Conservation (phyloP, 306 rosid species). For the Arachis stenosperma region DNA sequence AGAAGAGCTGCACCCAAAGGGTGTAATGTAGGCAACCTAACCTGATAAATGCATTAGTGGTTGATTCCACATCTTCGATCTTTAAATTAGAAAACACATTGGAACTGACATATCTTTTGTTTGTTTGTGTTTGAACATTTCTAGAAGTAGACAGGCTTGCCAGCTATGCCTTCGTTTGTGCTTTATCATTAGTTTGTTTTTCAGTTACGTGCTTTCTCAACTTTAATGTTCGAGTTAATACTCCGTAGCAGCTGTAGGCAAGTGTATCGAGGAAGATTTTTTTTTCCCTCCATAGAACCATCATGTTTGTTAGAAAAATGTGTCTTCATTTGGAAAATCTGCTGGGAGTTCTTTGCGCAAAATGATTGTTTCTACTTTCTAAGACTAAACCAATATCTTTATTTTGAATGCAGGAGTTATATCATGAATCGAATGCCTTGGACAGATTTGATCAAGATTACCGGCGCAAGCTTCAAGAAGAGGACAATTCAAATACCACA, state of each 20-base stretch:
- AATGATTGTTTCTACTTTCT: constrained; percentile 12
- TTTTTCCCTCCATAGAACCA: no score
- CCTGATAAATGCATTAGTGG: no score
- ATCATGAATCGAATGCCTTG: constrained; percentile 92
- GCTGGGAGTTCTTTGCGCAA: constrained; percentile 18
- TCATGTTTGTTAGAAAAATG: no score
- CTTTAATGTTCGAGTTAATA: no score
- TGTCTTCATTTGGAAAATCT: not conserved
- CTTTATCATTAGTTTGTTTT: not conserved
- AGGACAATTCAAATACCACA: constrained; percentile 78
- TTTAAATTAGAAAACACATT: not conserved
- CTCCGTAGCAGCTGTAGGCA: no score
- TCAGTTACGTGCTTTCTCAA: not conserved
- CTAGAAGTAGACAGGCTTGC: not conserved
- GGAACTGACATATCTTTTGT: not conserved
- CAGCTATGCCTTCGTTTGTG: not conserved
- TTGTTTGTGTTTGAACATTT: not conserved
- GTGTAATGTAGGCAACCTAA: no score
- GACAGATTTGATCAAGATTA: constrained; percentile 98
- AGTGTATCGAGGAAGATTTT: no score
- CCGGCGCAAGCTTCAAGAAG: constrained; percentile 91
- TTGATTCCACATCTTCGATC: not conserved
- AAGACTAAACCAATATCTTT: constrained; percentile 28
- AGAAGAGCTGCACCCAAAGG: no score
- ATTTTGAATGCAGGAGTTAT: constrained; percentile 70